These are phyloP conservation scores for Solanum sparsipilum DNA, from an alignment of 257 asterid species.

Conservation along the genomic window DNA sequence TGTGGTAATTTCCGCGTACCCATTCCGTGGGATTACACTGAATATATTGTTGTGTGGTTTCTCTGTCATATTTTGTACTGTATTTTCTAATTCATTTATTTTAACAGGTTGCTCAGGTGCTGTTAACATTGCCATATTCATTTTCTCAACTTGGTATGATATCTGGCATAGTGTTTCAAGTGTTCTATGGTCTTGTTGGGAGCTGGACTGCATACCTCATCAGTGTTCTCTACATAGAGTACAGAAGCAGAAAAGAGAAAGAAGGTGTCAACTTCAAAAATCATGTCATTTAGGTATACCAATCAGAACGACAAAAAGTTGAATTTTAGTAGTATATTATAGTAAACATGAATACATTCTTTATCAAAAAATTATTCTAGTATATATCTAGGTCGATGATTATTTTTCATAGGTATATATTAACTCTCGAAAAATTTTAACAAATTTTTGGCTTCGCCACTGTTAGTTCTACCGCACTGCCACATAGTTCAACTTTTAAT, in stretches of 20 bases:
- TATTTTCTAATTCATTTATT: neutral
- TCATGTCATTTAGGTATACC: constrained; percentile 81
- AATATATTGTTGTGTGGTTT: too few species aligned
- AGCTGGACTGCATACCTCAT: constrained; percentile 98
- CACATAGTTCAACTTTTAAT: neutral
- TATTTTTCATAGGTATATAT: neutral
- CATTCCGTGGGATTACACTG: rapidly evolving
- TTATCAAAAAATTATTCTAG: neutral
- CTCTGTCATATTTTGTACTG: neutral
- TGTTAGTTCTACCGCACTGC: too few species aligned
- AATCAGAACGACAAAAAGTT: neutral
- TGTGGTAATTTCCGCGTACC: rapidly evolving
- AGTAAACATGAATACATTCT: neutral
- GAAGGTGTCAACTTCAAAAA: constrained; percentile 85
- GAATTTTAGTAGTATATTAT: too few species aligned
- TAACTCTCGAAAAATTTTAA: neutral
- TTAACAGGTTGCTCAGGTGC: constrained; percentile 83
- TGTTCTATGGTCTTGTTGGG: constrained; percentile 76
- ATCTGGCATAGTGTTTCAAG: constrained; percentile 67
- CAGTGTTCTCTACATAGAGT: constrained; percentile 80
- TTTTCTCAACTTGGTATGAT: constrained; percentile 88
- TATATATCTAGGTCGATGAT: neutral
- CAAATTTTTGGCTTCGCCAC: neutral
- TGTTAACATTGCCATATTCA: constrained; percentile 79
- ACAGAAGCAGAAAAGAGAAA: constrained; percentile 75